A percentile compares a stretch with the other conserved stretches of the same genome.
Evolutionary conservation across 129 eudicot genomes (phyloP).

Genomic region (Logfia minima): DNA sequence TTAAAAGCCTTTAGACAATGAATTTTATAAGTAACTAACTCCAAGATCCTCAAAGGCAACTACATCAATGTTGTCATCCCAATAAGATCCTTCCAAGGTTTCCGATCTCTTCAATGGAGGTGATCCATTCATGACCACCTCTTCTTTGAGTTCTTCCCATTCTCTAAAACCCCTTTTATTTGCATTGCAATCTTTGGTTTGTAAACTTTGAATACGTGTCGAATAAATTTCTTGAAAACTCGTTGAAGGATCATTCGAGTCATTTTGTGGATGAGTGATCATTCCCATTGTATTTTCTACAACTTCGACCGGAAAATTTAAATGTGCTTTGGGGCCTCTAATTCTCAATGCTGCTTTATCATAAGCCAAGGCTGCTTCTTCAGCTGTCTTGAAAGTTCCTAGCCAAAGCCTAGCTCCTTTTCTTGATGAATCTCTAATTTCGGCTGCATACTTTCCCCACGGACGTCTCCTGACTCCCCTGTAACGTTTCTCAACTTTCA

Average conservation of each 20-base stretch:
- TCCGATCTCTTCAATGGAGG: conserved; percentile 42
- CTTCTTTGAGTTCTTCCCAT: conserved; percentile 34
- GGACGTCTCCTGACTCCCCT: conserved; percentile 86
- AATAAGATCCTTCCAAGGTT: conserved; percentile 32
- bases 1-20: conserved; percentile 33
- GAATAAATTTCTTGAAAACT: not conserved
- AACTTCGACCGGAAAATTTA: conserved; percentile 56
- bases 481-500: conserved; percentile 42
- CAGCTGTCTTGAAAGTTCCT: conserved; percentile 74
- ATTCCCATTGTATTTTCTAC: conserved; percentile 35
- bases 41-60: conserved; percentile 66
- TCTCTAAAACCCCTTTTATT: conserved; percentile 44
- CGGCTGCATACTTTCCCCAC: conserved; percentile 95
- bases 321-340: conserved; percentile 64
- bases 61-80: conserved; percentile 24
- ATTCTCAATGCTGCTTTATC: conserved; percentile 82
- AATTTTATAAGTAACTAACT: conserved; percentile 53
- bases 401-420: conserved; percentile 82
- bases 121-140: conserved; percentile 27
- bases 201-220: conserved; percentile 10
- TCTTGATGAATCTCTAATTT: conserved; percentile 69
- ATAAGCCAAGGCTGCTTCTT: conserved; percentile 90
- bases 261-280: conserved; percentile 11
- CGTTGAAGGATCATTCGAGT: conserved; percentile 3
- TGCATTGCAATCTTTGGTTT: conserved; percentile 8